Evolutionary conservation across 805 yeast genomes (phyloP).

Genomic region (Myxozyma kluyveri): DNA sequence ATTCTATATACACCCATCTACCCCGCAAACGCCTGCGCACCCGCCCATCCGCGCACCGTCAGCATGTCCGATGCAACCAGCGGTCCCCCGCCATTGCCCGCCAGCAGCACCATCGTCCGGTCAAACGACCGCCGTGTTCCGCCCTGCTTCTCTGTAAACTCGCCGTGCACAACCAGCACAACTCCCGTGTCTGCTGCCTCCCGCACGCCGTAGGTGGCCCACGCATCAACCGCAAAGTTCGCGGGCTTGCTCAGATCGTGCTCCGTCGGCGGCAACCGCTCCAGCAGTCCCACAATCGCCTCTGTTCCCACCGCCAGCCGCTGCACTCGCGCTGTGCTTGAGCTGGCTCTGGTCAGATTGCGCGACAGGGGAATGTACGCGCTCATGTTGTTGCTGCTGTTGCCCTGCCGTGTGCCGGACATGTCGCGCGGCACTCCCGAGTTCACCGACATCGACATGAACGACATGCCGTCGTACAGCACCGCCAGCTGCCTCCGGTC

Average conservation of each 20-base stretch:
- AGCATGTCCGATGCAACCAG: slow-evolving; percentile 84
- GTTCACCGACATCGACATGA: slow-evolving; percentile 78
- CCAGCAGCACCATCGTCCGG: slow-evolving; percentile 72
- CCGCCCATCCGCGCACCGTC: slow-evolving; percentile 59
- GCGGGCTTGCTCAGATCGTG: slow-evolving; percentile 68
- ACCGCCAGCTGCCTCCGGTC: slow-evolving; percentile 66
- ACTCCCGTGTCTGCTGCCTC: slow-evolving; percentile 62
- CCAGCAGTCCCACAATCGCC: slow-evolving; percentile 58
- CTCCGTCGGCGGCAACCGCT: slow-evolving; percentile 69
- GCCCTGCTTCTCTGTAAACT: slow-evolving; percentile 56
- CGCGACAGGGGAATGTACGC: slow-evolving; percentile 68
- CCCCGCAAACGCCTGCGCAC: slow-evolving; percentile 54
- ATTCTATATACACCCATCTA: no score
- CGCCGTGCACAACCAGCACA: slow-evolving; percentile 78
- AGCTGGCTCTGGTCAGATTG: slow-evolving; percentile 64
- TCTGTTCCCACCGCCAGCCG: slow-evolving; percentile 69
- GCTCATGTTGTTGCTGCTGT: slow-evolving; percentile 32
- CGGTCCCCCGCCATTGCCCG: slow-evolving; percentile 51
- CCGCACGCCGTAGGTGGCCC: slow-evolving; percentile 42
- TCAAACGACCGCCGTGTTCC: slow-evolving; percentile 51
- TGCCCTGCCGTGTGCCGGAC: slow-evolving; percentile 15
- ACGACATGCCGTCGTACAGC: slow-evolving; percentile 78
- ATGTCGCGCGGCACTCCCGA: slow-evolving; percentile 55
- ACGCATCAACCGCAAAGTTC: slow-evolving; percentile 69
- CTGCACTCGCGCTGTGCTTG: slow-evolving; percentile 52